A percentile compares a stretch with the other conserved stretches of the same genome.
Conservation (phyloP, 2,329 filamentous ascomycete genomes). For the Trichoderma arundinaceum region DNA sequence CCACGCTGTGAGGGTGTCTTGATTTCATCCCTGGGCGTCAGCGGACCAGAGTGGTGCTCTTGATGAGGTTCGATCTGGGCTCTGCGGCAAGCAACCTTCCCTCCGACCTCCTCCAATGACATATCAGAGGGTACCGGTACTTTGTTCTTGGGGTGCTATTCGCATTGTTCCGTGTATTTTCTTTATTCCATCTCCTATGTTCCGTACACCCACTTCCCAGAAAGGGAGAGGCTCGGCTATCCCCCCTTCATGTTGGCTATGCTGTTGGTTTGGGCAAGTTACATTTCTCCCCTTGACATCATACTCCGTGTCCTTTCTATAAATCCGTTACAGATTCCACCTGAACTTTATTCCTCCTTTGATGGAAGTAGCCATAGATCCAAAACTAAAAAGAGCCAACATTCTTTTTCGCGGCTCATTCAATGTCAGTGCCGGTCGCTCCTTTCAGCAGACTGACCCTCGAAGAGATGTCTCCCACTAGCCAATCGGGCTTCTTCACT, state of each 20-base stretch:
- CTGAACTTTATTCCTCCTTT: not conserved
- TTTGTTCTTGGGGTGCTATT: not conserved
- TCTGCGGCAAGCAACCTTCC: conserved; percentile 1
- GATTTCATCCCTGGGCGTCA: conserved; percentile 1
- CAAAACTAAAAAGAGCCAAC: not conserved
- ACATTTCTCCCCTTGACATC: conserved; percentile 11
- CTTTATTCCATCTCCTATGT: not conserved
- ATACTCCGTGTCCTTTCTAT: not conserved
- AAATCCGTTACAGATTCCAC: conserved; percentile 1
- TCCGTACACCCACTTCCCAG: not conserved
- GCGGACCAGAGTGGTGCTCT: not conserved
- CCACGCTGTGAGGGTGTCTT: conserved; percentile 29
- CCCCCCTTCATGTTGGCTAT: conserved; percentile 8
- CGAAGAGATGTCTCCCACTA: conserved; percentile 41
- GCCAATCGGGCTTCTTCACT: conserved; percentile 31
- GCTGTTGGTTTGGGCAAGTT: conserved; percentile 7
- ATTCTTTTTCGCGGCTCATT: not conserved
- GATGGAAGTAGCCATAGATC: not conserved
- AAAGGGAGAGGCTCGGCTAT: conserved; percentile 11
- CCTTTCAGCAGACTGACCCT: conserved; percentile 42
- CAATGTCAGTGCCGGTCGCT: conserved; percentile 40
- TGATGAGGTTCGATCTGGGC: not conserved
- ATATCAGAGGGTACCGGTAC: not conserved
- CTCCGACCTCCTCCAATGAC: not conserved
- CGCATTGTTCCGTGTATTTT: not conserved